phyloP scores from a whole-genome alignment of 75 land plant genomes.

The Chamaecyparis obtusa region DNA sequence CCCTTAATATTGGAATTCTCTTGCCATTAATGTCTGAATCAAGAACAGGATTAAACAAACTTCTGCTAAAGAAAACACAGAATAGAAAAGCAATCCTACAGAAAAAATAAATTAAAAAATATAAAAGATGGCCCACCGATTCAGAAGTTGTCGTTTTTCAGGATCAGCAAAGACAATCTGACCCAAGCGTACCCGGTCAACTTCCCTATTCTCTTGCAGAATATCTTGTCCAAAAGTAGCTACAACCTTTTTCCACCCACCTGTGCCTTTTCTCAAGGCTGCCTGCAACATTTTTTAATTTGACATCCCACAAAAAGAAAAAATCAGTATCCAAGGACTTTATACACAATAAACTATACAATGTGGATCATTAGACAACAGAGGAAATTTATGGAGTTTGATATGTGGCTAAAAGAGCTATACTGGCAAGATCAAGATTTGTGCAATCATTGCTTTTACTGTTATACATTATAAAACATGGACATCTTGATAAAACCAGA shows the following conservation, averaged over 20 bases:
- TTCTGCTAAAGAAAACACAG: neutral
- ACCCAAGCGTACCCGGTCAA: conserved; percentile 69
- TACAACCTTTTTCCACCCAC: conserved; percentile 87
- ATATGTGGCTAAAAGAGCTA: neutral
- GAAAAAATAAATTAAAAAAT: neutral
- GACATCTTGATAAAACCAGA: neutral
- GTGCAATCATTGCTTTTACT: neutral
- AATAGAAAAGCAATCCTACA: neutral
- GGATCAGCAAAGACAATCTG: conserved; percentile 89
- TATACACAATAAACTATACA: neutral
- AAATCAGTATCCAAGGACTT: neutral
- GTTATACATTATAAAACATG: neutral
- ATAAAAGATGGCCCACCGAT: conserved; percentile 36
- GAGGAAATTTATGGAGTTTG: neutral
- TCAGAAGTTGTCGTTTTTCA: conserved; percentile 66
- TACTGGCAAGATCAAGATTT: neutral
- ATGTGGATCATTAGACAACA: neutral
- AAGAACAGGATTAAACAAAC: neutral
- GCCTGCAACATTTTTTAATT: conserved; percentile 38
- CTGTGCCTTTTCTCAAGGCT: conserved; percentile 71
- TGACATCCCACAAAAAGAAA: neutral
- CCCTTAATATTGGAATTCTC: neutral
- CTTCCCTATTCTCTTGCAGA: conserved; percentile 68
- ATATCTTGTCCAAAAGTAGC: conserved; percentile 71
- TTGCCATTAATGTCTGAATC: neutral